Percentiles rank a stretch among this genome's conserved stretches.
These are phyloP conservation scores for Plectosphaerella plurivora DNA, from an alignment of 2,329 filamentous ascomycete species.

Conservation along the genomic window DNA sequence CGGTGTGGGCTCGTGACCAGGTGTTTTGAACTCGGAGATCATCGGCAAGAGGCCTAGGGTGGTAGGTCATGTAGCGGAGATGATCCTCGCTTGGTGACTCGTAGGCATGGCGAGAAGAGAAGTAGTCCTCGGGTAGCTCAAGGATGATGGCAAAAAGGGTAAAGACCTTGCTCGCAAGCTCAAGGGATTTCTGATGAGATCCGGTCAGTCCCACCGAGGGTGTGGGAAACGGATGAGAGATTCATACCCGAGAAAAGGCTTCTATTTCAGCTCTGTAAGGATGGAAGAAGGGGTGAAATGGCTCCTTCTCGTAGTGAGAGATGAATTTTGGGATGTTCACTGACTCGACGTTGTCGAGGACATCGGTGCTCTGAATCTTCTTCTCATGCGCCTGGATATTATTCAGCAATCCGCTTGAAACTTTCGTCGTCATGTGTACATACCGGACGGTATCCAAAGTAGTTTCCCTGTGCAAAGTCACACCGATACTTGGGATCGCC, in stretches of 20 bases:
- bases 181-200: conserved; percentile 18
- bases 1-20: conserved; percentile 36
- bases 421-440: not conserved
- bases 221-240: conserved; percentile 12
- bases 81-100: conserved; percentile 47
- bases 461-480: conserved; percentile 38
- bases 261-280: conserved; percentile 42
- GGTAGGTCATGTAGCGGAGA: conserved; percentile 52
- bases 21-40: conserved; percentile 22
- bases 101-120: conserved; percentile 50
- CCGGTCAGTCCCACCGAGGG: conserved; percentile 2
- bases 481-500: conserved; percentile 41
- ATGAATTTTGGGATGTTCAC: conserved; percentile 51
- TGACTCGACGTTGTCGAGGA: conserved; percentile 46
- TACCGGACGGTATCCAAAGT: conserved; percentile 40
- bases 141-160: conserved; percentile 40
- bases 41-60: conserved; percentile 33
- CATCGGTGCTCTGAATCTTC: conserved; percentile 15
- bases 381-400: conserved; percentile 24
- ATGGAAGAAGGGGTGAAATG: conserved; percentile 30
- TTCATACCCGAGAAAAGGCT: conserved; percentile 38
- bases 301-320: conserved; percentile 26
- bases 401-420: not conserved
- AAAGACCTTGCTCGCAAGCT: conserved; percentile 20
- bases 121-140: conserved; percentile 47